Base-by-base conservation (phyloP, 352 stramenopile genomes). In the Phytophthora boehmeriae region DNA sequence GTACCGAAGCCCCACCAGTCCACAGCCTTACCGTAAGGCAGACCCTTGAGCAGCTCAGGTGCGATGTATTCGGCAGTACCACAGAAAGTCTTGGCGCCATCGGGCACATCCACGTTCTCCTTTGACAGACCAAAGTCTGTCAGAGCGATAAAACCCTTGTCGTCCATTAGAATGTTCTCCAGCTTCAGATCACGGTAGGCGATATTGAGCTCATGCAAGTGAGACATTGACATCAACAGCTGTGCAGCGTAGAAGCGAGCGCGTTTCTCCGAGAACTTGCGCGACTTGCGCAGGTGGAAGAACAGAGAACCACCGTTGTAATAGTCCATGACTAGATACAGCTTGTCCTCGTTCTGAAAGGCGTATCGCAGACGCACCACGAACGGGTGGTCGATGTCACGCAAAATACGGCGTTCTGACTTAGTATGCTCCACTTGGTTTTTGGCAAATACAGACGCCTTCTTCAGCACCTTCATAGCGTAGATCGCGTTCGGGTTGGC, bases 1-100 rank as follows among this genome's bases (percentile, higher is more conserved):
- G 84, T 97, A 19, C 93, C 93, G 62, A 98, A 97, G 30, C 86
- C 87, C 93, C 93, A 98, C 92, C 92, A 98, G 66, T 98, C 93
- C 13, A 98, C 93, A 13, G 86, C 83, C 63, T 92, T 89, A 42
- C 89, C 88, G 66, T 98, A 98, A 22, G 83, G 80, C 52, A 96
- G 70, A 14, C 90, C 89, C 75, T 93, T 92, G 16, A 98, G 72
- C 48, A 98, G 58, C 69, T 98, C 92, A 0, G 92, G 92, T 5
- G 92, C 90, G 71, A 98, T 96, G 76, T 98, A 98, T 62, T 98
- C 90, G 49, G 92, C 89, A 16, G 92, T 98, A 50, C 92, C 92
- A 75, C 92, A 98, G 62, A 98, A 97, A 3, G 92, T 97, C 63
- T 95, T 97, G 36, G 89, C 92, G 27, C 89, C 83, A 54, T 96